Evolutionary conservation across 2,329 filamentous ascomycete genomes (phyloP), one percentile per base, ranked within the genome.

Genomic region (Moelleriella libera): DNA sequence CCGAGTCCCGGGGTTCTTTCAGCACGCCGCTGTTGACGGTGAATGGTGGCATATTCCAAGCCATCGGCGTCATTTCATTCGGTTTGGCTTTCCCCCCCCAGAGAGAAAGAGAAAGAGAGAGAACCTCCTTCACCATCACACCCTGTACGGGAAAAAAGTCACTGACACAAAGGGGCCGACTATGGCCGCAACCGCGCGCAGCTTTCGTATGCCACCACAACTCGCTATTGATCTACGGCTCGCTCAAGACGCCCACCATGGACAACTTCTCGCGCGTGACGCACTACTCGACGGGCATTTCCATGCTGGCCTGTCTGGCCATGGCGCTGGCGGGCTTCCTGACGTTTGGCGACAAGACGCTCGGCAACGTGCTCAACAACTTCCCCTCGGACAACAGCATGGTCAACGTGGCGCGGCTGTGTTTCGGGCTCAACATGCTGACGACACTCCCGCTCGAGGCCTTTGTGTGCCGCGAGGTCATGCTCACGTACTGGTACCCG

Each of bases 391-490:
- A 94, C 66, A 97, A 95, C 65, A 74, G 83, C 56, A 83, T 97
- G 79, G 88, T 97, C 60, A 97, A 96, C 65, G 75, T 98, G 49
- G 92, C 92, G 28, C 83, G 92, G 47, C 75, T 98, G 45, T 96
- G 88, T 67, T 97, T 98, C 61, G 92, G 92, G 2, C 76, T 98
- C 54, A 98, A 98, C 72, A 98, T 98, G 92, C 80, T 98, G 58
- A 96, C 92, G 11, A 97, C 92, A 2, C 72, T 98, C 37, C 92
- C 92, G 0, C 82, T 98, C 50, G 92, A 98, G 71, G 89, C 88
- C 12, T 98, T 98, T 63, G 92, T 98, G 47, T 98, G 92, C 66
- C 80, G 92, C 59, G 92, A 96, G 66, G 89, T 96, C 53, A 94
- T 96, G 86, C 78, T 87, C 55, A 88, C 87, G 53, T 96, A 94